A percentile compares a stretch with the other conserved stretches of the same genome.
These are phyloP conservation scores for Dothistroma pini DNA, from an alignment of 2,329 filamentous ascomycete species.

Conservation along the genomic window DNA sequence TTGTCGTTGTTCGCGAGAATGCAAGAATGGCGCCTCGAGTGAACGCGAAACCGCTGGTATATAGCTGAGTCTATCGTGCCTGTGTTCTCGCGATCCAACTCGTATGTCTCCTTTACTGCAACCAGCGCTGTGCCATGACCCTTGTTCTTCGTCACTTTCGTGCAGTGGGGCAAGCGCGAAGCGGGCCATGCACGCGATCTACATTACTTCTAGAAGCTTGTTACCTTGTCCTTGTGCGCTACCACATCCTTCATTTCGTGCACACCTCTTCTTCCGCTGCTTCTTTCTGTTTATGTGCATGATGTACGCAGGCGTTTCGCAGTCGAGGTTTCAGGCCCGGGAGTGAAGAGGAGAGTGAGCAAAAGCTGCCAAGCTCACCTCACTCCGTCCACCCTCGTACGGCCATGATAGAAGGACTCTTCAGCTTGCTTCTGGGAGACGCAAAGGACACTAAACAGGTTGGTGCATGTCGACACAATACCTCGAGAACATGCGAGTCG, in stretches of 20 bases:
- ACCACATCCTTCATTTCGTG: background rate
- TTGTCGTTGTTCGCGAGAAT: background rate
- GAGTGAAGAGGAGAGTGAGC: background rate
- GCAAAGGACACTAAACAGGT: background rate
- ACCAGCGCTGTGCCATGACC: background rate
- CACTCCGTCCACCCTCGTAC: background rate
- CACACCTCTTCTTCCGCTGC: background rate
- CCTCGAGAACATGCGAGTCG: background rate
- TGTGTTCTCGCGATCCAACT: too few species aligned
- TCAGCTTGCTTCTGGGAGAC: background rate
- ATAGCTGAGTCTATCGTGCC: too few species aligned
- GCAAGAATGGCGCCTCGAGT: background rate
- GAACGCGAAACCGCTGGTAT: background rate
- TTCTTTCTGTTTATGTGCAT: background rate
- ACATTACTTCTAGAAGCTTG: constrained; percentile 2
- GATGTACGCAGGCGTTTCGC: background rate
- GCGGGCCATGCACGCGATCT: background rate
- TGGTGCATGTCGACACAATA: background rate
- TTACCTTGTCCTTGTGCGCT: background rate
- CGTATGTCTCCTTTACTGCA: background rate
- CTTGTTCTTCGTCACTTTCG: background rate
- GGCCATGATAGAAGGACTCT: background rate
- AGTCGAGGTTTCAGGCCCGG: background rate
- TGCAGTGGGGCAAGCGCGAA: background rate
- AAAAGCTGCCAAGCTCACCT: background rate